Conservation (phyloP, 108 stramenopile species). For the Stephanodiscus triporus region DNA sequence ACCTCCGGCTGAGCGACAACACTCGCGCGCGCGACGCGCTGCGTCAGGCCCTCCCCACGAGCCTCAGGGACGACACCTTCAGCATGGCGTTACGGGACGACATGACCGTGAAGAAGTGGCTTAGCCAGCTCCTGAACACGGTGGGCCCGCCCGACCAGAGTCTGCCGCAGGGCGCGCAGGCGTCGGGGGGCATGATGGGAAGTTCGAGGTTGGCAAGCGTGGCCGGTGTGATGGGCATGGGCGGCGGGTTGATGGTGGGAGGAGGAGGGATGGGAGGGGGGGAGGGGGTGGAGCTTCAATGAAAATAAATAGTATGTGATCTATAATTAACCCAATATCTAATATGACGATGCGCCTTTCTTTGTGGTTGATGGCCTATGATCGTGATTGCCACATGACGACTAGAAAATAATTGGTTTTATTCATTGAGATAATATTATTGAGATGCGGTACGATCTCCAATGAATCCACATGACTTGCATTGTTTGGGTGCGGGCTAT, state of each 20-base stretch:
- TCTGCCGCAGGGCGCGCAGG: background rate
- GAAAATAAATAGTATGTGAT: background rate
- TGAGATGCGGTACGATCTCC: no score
- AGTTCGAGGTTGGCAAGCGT: background rate
- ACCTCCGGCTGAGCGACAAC: constrained; percentile 95
- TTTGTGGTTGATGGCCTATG: background rate
- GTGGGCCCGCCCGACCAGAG: constrained; percentile 50
- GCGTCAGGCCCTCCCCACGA: constrained; percentile 88
- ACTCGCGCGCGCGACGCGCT: constrained; percentile 94
- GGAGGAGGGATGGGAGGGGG: constrained; percentile 15
- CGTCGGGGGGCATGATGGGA: background rate
- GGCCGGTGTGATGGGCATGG: constrained; percentile 2
- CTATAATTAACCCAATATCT: background rate
- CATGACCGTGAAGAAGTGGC: constrained; percentile 91
- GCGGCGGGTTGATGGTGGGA: constrained; percentile 1
- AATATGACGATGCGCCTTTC: no score
- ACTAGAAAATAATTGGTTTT: no score
- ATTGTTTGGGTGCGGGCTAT: background rate
- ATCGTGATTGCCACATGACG: no score
- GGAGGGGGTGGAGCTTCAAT: background rate
- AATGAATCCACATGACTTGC: background rate
- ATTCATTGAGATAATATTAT: no score
- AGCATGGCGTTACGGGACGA: constrained; percentile 80
- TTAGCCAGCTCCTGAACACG: constrained; percentile 74
- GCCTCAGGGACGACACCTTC: constrained; percentile 92